These are phyloP conservation scores for Saccharomycopsis sp. DNA, from an alignment of 805 yeast species.

Conservation along the genomic window DNA sequence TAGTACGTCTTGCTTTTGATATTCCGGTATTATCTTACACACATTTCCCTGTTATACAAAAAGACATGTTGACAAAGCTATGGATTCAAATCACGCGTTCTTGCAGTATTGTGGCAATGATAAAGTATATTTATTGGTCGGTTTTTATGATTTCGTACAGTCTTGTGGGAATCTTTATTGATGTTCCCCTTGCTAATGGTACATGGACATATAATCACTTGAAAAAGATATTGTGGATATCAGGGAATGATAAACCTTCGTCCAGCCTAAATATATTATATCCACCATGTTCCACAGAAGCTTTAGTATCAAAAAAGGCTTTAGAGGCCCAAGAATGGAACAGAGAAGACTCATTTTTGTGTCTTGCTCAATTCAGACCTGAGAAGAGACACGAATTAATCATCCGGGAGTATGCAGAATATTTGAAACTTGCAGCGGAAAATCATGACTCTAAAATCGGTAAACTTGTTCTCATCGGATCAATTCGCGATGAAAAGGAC, in stretches of 20 bases:
- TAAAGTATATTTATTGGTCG: constrained; percentile 66
- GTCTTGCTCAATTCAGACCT: constrained; percentile 89
- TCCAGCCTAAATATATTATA: constrained; percentile 42
- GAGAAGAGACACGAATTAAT: constrained; percentile 85
- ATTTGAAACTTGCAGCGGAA: constrained; percentile 28
- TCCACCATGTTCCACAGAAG: constrained; percentile 86
- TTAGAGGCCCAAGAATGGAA: constrained; percentile 21
- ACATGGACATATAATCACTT: constrained; percentile 89
- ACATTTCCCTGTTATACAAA: constrained; percentile 90
- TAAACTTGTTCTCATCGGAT: constrained; percentile 70
- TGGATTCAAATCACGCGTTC: constrained; percentile 25
- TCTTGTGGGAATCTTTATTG: constrained; percentile 58
- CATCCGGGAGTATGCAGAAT: constrained; percentile 54
- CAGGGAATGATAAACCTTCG: constrained; percentile 19
- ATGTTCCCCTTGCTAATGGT: constrained; percentile 69
- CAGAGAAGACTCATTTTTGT: constrained; percentile 42
- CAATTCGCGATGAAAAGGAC: constrained; percentile 70
- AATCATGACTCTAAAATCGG: constrained; percentile 31
- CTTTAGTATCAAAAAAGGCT: constrained; percentile 29
- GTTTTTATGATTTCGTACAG: constrained; percentile 56
- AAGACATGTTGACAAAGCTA: constrained; percentile 74
- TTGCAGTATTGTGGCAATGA: constrained; percentile 23
- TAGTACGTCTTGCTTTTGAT: constrained; percentile 47
- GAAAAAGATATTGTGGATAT: constrained; percentile 50
- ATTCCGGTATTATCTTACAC: constrained; percentile 82